A percentile compares a stretch with the other conserved stretches of the same genome.
Conservation (phyloP, 352 stramenopile genomes). For the Pythium sp. region DNA sequence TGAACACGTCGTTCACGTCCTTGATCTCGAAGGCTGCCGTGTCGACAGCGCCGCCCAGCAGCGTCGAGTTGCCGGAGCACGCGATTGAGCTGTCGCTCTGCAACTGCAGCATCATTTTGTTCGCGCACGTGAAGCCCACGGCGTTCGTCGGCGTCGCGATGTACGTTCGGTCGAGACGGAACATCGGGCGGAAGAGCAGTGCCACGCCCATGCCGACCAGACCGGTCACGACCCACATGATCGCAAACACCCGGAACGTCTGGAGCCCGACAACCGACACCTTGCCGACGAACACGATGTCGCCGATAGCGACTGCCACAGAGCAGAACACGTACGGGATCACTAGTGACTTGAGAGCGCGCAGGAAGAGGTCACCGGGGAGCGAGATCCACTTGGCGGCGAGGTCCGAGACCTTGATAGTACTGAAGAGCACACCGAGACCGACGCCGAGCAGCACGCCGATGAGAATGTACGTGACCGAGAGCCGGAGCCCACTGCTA, state of each 20-base stretch:
- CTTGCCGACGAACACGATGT: conserved; percentile 77
- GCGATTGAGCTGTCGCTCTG: conserved; percentile 9
- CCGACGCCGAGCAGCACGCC: conserved; percentile 46
- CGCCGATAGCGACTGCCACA: conserved; percentile 68
- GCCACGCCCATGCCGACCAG: conserved; percentile 53
- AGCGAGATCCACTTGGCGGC: conserved; percentile 58
- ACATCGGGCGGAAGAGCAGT: conserved; percentile 54
- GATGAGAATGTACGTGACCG: conserved; percentile 48
- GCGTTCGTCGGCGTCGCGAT: conserved; percentile 25
- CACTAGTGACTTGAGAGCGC: conserved; percentile 74
- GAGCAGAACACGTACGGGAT: conserved; percentile 82
- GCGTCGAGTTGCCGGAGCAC: conserved; percentile 26
- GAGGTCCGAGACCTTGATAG: conserved; percentile 39
- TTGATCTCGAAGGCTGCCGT: conserved; percentile 37
- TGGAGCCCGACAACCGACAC: conserved; percentile 62
- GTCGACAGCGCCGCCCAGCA: conserved; percentile 21
- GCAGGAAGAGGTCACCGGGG: conserved; percentile 71
- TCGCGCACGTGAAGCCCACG: conserved; percentile 51
- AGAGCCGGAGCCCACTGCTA: conserved; percentile 47
- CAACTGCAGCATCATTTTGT: conserved; percentile 32
- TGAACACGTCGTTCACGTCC: conserved; percentile 51
- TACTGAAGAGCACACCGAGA: conserved; percentile 46
- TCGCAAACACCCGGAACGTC: conserved; percentile 59
- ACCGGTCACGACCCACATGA: conserved; percentile 51
- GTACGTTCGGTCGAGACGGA: conserved; percentile 29